A percentile compares a stretch with the other conserved stretches of the same genome.
Conservation (phyloP, 306 rosid species). For the Castanea crenata region DNA sequence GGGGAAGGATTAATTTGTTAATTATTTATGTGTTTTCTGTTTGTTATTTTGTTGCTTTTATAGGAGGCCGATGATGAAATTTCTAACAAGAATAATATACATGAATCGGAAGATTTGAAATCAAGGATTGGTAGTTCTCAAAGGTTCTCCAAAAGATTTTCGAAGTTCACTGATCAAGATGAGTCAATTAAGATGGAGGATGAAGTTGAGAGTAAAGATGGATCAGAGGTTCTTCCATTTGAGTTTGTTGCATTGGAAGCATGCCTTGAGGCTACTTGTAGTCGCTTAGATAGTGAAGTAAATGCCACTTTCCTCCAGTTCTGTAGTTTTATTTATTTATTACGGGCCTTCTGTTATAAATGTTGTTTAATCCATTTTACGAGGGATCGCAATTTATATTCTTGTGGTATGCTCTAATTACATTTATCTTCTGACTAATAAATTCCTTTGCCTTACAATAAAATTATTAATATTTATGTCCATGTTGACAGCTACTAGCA, state of each 20-base stretch:
- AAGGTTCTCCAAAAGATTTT: slow-evolving; percentile 27
- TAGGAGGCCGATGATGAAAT: slow-evolving; percentile 45
- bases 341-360: background rate
- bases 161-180: slow-evolving; percentile 6
- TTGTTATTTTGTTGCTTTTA: slow-evolving; percentile 6
- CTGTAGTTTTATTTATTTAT: background rate
- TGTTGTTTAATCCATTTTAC: background rate
- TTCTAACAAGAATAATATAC: slow-evolving; percentile 39
- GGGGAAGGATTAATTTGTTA: background rate
- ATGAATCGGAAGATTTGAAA: slow-evolving; percentile 43
- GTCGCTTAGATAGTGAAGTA: slow-evolving; percentile 66
- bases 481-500: too few relatives aligned
- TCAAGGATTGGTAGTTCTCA: slow-evolving; percentile 40
- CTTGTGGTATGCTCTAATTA: too few relatives aligned
- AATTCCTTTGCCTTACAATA: too few relatives aligned
- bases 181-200: slow-evolving; percentile 13
- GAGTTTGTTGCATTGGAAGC: slow-evolving; percentile 77
- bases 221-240: slow-evolving; percentile 42
- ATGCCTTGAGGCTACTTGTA: slow-evolving; percentile 82
- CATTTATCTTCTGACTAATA: too few relatives aligned
- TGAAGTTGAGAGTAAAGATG: slow-evolving; percentile 37
- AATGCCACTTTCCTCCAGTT: background rate
- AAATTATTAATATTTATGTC: too few relatives aligned
- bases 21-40: background rate
- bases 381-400: too few relatives aligned